Evolutionary conservation across 2,329 filamentous ascomycete species (phyloP).

Genomic region (Sarocladium strictum): DNA sequence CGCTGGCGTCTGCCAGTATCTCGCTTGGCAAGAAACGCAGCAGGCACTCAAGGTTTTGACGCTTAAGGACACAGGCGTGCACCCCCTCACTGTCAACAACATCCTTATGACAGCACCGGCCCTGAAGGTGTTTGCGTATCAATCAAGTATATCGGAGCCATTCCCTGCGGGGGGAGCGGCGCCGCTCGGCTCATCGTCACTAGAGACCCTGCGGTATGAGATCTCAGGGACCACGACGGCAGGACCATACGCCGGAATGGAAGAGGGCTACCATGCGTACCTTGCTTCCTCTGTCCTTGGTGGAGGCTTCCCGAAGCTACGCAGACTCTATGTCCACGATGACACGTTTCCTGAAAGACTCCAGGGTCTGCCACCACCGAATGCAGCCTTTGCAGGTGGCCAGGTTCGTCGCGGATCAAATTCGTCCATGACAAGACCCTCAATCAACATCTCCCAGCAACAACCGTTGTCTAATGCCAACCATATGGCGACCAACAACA

Average conservation of each 20-base stretch:
- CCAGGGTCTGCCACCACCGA: slow-evolving; percentile 57
- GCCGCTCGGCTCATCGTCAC: slow-evolving; percentile 60
- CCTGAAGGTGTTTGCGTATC: slow-evolving; percentile 52
- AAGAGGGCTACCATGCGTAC: slow-evolving; percentile 72
- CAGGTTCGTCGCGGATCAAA: slow-evolving; percentile 23
- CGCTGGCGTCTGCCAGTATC: slow-evolving; percentile 62
- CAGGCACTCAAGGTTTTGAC: slow-evolving; percentile 61
- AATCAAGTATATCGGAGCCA: slow-evolving; percentile 41
- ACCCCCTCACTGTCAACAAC: slow-evolving; percentile 52
- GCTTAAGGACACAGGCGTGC: slow-evolving; percentile 66
- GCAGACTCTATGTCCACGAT: slow-evolving; percentile 79
- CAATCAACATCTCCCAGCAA: slow-evolving; percentile 21
- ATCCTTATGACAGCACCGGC: slow-evolving; percentile 52
- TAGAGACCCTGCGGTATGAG: slow-evolving; percentile 75
- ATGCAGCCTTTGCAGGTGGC: slow-evolving; percentile 23
- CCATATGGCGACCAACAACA: slow-evolving; percentile 1
- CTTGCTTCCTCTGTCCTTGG: slow-evolving; percentile 76
- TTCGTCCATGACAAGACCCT: slow-evolving; percentile 9
- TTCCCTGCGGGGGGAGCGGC: slow-evolving; percentile 47
- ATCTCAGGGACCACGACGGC: slow-evolving; percentile 57
- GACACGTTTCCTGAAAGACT: slow-evolving; percentile 76
- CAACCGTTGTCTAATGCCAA: slow-evolving; percentile 9
- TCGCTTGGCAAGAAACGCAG: slow-evolving; percentile 55
- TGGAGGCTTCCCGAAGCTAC: slow-evolving; percentile 66
- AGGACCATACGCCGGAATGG: slow-evolving; percentile 51